Conservation (phyloP, 1,139 yeast species). For the Lodderomyces orthopsilosis region DNA sequence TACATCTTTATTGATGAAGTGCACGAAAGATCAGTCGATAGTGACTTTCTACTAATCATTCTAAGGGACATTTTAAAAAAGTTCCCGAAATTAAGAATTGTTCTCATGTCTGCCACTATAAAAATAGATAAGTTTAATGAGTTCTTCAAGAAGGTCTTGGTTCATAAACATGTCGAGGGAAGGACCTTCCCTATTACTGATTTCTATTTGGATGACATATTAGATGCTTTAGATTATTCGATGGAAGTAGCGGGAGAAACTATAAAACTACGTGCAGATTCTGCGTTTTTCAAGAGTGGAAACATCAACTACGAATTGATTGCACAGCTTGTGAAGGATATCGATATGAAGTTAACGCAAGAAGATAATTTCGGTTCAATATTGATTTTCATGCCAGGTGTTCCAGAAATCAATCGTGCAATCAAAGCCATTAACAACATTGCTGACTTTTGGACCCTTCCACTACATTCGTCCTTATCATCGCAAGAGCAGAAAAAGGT, state of each 20-base stretch:
- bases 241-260: constrained; percentile 44
- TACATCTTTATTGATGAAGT: constrained; percentile 91
- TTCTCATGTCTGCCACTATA: constrained; percentile 94
- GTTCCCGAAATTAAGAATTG: constrained; percentile 57
- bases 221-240: constrained; percentile 53
- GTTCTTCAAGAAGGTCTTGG: constrained; percentile 52
- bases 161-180: constrained; percentile 80
- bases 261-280: constrained; percentile 58
- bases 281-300: constrained; percentile 61
- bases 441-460: constrained; percentile 48
- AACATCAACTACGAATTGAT: constrained; percentile 73
- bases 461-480: constrained; percentile 83
- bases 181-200: constrained; percentile 90
- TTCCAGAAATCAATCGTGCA: constrained; percentile 71
- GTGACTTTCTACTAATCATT: constrained; percentile 79
- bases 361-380: constrained; percentile 65
- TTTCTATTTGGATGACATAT: constrained; percentile 62
- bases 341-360: constrained; percentile 45
- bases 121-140: constrained; percentile 64
- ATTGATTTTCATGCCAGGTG: constrained; percentile 85
- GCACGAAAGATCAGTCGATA: constrained; percentile 90
- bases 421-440: constrained; percentile 24
- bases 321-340: constrained; percentile 49
- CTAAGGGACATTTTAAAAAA: constrained; percentile 55
- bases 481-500: constrained; percentile 81